Base-by-base conservation (phyloP, 352 stramenopile species). In the Peronospora belbahrii region DNA sequence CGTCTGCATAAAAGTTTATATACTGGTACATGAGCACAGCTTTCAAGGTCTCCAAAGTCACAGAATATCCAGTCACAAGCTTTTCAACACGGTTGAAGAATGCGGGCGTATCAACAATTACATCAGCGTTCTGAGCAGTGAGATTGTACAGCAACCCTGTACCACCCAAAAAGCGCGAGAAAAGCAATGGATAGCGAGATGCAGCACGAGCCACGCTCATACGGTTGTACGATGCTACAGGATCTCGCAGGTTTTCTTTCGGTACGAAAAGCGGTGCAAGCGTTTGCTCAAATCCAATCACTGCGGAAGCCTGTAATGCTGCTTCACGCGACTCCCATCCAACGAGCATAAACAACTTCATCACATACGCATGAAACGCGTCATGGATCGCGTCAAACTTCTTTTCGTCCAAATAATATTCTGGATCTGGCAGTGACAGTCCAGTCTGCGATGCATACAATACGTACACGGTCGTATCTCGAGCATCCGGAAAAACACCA, bases 361-460 rank as follows among this genome's bases (percentile, higher is more conserved):
- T 58, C 20, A 97, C 62, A 44, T 86, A 88, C 25, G 70, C 70
- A 33, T 81, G 68, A 33, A 95, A 97, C 7, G 68, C 67, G 13
- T 62, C 56, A 8, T 70, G 67, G 15, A 96, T 59, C 6, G 80
- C 65, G 22, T 80, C 55, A 48, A 95, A 96, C 38, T 94, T 70
- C 14, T 63, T 68, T 2, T 72, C 53, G 49, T 97, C 84, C 37
- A 97, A 71, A 57, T 97, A 97, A 49, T 97, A 97, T 56, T 95
- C 64, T 2, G 68, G 74, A 55, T 96, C 85, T 0, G 89, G 89
- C 8, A 98, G 59, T 25, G 74, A 79, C n/a, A 97, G 66, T 0
- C 90, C 78, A 2, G 34, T 70, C 52, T 97, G 88, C 11, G 65
- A 81, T 4, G 93, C 61, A 49, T 96, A 88, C 14, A 88, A 51